Conservation (phyloP, 2,329 filamentous ascomycete genomes). For the Colletotrichum sp. region DNA sequence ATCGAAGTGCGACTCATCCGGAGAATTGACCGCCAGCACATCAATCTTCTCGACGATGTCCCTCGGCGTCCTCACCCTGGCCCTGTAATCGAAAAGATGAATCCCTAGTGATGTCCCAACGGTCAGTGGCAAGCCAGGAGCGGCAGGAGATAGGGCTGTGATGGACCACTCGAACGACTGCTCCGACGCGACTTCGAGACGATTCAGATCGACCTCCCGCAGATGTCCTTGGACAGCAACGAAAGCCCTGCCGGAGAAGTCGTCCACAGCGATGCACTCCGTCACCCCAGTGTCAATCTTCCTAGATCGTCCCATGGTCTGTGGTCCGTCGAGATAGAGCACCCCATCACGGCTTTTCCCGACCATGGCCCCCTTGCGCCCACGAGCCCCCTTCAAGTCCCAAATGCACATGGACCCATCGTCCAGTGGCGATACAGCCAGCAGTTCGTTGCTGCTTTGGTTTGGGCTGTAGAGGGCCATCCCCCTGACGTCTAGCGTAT, state of each 20-base stretch:
- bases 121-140: conserved; percentile 74
- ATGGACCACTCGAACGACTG: conserved; percentile 82
- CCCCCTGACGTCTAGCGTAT: conserved; percentile 72
- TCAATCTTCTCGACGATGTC: conserved; percentile 28
- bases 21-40: conserved; percentile 18
- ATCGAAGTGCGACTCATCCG: conserved; percentile 52
- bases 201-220: conserved; percentile 82
- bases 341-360: conserved; percentile 71
- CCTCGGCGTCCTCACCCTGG: conserved; percentile 33
- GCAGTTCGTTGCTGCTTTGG: conserved; percentile 38
- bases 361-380: conserved; percentile 65
- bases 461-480: conserved; percentile 68
- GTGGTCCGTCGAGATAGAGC: conserved; percentile 62
- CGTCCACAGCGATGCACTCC: conserved; percentile 85
- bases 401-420: conserved; percentile 89
- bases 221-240: conserved; percentile 80
- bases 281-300: conserved; percentile 76
- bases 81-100: conserved; percentile 81
- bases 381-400: conserved; percentile 69
- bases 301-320: conserved; percentile 56
- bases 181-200: conserved; percentile 71
- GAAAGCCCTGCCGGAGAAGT: conserved; percentile 69
- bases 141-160: conserved; percentile 77
- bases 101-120: conserved; percentile 84
- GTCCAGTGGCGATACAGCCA: conserved; percentile 79